Evolutionary conservation across 2,329 filamentous ascomycete genomes (phyloP), one percentile per base, ranked within the genome.

Genomic region (Fonsecaea monophora): DNA sequence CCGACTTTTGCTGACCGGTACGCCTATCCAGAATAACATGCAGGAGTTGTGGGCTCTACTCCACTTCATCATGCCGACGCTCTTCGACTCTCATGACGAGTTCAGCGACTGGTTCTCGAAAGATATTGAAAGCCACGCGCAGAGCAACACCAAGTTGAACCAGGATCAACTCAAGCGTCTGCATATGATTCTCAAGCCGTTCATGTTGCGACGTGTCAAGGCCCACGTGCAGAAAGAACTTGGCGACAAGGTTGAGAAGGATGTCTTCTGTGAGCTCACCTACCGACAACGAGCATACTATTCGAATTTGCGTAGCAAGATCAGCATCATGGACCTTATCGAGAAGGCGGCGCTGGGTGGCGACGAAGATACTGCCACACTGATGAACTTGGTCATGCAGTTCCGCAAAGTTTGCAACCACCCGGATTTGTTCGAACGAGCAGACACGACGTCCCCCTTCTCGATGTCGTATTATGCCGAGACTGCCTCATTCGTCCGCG

Each of bases 371-470:
- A 96, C 92, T 40, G 94, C 94, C 48, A 98, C 94, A 1, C 81
- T 99, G 74, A 98, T 99, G 95, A 99, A 99, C 79, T 84, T 99
- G 71, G 95, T 99, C 70, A 99, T 99, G 95, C 95, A 99, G 80
- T 99, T 99, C 86, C 89, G 95, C 74, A 99, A 99, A 81, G 95
- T 99, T 65, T 99, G 95, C 82, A 99, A 99, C 76, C 95, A 99
- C 77, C 95, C 95, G 0, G 95, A 99, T 80, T 81, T 99, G 38
- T 99, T 99, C 73, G 94, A 99, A 79, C 90, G 95, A 54, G 94
- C 94, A 9, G 94, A 98, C 68, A 96, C 92, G 8, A 90, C 87
- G 30, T 97, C 94, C 8, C 92, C 95, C 0, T 90, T 94, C 74
- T 90, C 92, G 0, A 89, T 90, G 73, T 88, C 89, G n/a, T 87